phyloP scores from a whole-genome alignment of 2,329 filamentous ascomycete genomes.

The Fusarium udum region DNA sequence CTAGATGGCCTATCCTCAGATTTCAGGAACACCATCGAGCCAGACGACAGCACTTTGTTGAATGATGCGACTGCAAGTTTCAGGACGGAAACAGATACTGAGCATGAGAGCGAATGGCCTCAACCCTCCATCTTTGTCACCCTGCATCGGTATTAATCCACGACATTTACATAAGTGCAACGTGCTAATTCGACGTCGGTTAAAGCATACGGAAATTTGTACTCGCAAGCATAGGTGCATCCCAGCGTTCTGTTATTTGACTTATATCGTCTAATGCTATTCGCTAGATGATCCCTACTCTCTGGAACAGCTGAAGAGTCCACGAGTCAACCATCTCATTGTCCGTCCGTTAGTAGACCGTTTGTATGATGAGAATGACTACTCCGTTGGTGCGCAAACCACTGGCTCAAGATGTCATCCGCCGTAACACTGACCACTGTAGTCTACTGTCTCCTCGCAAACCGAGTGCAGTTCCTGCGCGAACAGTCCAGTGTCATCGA shows the following conservation, averaged over 20 bases:
- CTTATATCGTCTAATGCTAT: background rate
- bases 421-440: background rate
- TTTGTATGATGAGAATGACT: constrained; percentile 1
- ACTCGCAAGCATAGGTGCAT: constrained; percentile 3
- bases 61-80: background rate
- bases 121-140: background rate
- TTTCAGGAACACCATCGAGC: background rate
- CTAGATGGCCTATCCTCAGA: background rate
- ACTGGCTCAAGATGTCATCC: no score
- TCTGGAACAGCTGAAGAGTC: constrained; percentile 5
- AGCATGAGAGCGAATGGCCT: background rate
- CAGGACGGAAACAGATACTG: background rate
- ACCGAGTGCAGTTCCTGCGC: constrained; percentile 72
- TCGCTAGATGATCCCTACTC: constrained; percentile 5
- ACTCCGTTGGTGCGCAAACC: background rate
- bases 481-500: constrained; percentile 72
- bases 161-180: rapidly evolving
- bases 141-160: background rate
- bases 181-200: rapidly evolving
- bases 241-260: no score
- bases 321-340: constrained; percentile 4
- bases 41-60: background rate
- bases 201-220: constrained; percentile 8
- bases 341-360: constrained; percentile 4
- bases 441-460: constrained; percentile 77